Evolutionary conservation across 2,329 filamentous ascomycete species (phyloP).

Genomic region (Apiospora hydei): DNA sequence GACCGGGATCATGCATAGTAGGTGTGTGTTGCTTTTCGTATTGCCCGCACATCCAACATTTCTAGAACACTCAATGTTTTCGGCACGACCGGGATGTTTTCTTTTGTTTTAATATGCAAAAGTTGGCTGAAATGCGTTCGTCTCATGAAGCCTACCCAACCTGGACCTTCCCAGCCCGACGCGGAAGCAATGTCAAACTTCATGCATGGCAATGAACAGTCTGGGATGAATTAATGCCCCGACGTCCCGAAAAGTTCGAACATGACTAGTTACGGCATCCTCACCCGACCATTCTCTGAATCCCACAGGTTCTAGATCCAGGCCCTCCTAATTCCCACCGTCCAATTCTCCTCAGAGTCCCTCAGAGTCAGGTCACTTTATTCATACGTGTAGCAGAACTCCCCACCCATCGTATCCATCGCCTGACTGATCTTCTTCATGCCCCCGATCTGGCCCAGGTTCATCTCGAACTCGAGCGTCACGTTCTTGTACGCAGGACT

Average conservation of each 20-base stretch:
- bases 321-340: neutral
- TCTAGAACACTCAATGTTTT: neutral
- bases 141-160: neutral
- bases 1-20: too few species aligned
- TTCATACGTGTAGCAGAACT: conserved; percentile 32
- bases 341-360: too few species aligned
- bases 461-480: conserved; percentile 39
- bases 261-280: neutral
- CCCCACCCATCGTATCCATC: conserved; percentile 29
- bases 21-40: neutral
- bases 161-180: neutral
- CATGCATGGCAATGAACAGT: neutral
- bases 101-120: neutral
- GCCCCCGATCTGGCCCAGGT: conserved; percentile 28
- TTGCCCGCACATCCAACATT: neutral
- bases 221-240: neutral
- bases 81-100: neutral
- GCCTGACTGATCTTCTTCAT: conserved; percentile 29
- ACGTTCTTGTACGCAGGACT: conserved; percentile 42
- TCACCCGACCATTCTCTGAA: neutral
- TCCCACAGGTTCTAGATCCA: neutral
- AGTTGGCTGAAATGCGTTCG: neutral
- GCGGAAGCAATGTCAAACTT: conserved; percentile 2
- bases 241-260: neutral
- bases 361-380: conserved; percentile 7